A percentile compares a stretch with the other conserved stretches of the same genome.
These are phyloP conservation scores for Solanum piurae DNA, from an alignment of 257 asterid genomes.

Conservation along the genomic window DNA sequence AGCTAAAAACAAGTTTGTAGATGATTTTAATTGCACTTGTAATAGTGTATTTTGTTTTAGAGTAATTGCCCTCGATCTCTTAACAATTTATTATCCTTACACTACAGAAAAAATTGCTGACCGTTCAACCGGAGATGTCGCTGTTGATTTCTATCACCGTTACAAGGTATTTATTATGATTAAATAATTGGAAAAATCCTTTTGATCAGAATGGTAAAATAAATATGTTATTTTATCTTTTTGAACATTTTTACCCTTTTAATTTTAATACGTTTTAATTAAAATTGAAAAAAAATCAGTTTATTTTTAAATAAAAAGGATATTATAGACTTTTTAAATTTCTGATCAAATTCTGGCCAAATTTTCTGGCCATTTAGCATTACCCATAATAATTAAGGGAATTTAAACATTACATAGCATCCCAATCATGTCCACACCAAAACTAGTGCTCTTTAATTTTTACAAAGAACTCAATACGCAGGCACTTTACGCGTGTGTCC, in stretches of 20 bases:
- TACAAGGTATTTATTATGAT: slow-evolving; percentile 13
- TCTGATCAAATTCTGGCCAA: no score
- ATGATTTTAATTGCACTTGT: background rate
- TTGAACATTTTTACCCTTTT: no score
- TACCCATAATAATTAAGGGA: background rate
- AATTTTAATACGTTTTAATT: no score
- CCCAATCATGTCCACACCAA: background rate
- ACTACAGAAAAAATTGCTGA: slow-evolving; percentile 16
- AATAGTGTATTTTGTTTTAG: background rate
- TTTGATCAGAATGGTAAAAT: no score
- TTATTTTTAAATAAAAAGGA: no score
- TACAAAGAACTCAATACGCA: background rate
- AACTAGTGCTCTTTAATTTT: background rate
- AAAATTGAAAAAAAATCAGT: no score
- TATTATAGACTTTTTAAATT: no score
- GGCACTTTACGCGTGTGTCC: background rate
- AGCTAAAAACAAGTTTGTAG: background rate
- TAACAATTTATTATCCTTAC: background rate
- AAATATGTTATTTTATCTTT: no score
- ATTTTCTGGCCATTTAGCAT: no score
- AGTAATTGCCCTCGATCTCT: background rate
- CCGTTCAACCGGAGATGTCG: slow-evolving; percentile 26
- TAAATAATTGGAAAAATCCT: background rate
- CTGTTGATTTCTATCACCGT: slow-evolving; percentile 24
- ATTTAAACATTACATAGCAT: background rate